phyloP scores from a whole-genome alignment of 2,329 filamentous ascomycete genomes.

The Myriosclerotinia duriaeana region DNA sequence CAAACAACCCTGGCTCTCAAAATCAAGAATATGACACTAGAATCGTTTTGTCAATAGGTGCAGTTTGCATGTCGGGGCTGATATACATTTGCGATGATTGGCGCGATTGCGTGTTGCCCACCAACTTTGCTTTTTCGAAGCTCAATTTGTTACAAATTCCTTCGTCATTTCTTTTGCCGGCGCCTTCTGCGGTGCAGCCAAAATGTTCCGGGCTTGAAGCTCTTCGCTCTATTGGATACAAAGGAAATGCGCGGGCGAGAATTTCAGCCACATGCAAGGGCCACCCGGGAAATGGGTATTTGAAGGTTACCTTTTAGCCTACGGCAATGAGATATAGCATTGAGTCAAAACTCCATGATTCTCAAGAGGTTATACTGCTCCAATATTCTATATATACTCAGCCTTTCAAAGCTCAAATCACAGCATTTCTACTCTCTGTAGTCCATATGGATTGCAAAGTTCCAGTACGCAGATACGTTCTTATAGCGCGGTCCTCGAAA shows the following conservation, averaged over 20 bases:
- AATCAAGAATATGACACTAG: not conserved
- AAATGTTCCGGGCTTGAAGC: not conserved
- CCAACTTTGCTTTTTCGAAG: slow-evolving; percentile 10
- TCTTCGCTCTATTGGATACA: not conserved
- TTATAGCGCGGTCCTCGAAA: slow-evolving; percentile 30
- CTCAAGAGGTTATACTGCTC: not conserved
- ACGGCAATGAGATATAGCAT: slow-evolving; percentile 7
- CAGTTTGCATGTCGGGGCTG: slow-evolving; percentile 14
- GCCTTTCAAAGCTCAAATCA: not conserved
- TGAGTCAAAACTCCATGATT: slow-evolving; percentile 7
- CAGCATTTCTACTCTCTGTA: not conserved
- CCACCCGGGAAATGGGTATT: not conserved
- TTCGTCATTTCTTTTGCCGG: slow-evolving; percentile 17
- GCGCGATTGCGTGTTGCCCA: not conserved
- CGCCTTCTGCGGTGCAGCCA: slow-evolving; percentile 12
- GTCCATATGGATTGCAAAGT: slow-evolving; percentile 28
- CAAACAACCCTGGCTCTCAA: not conserved
- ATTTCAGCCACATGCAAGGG: slow-evolving; percentile 16
- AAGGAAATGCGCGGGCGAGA: not conserved
- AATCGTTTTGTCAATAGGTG: not conserved
- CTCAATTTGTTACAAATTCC: not conserved
- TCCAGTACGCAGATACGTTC: slow-evolving; percentile 31
- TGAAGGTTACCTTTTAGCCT: slow-evolving; percentile 4
- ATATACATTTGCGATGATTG: slow-evolving; percentile 9
- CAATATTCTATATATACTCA: slow-evolving; percentile 5